These are phyloP conservation scores for Carex kokanica DNA, from an alignment of 176 grass and related monocot genomes.

Conservation along the genomic window DNA sequence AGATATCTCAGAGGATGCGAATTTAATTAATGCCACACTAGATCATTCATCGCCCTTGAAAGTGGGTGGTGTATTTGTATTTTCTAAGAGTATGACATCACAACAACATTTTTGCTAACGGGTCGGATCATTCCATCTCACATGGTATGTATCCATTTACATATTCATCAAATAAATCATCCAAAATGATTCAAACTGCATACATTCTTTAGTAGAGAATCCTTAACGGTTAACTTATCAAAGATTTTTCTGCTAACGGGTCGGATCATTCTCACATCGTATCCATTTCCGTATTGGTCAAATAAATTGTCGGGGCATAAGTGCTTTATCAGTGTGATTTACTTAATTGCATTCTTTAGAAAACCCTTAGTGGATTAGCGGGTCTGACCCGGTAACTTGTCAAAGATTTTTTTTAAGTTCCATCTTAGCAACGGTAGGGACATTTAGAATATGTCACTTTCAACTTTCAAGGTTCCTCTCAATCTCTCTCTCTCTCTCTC, in stretches of 20 bases:
- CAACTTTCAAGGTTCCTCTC: neutral
- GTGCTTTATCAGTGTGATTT: neutral
- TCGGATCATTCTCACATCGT: neutral
- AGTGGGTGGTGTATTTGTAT: neutral
- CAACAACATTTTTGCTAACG: neutral
- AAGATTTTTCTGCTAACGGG: neutral
- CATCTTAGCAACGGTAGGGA: neutral
- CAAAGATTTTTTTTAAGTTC: neutral
- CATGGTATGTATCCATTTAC: neutral
- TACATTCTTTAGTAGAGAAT: neutral
- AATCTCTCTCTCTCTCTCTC: neutral
- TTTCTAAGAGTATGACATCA: conserved; percentile 23
- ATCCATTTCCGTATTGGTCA: neutral
- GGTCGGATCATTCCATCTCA: neutral
- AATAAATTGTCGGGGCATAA: neutral
- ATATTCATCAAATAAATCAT: neutral
- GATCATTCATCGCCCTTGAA: neutral
- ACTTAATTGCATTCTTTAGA: neutral
- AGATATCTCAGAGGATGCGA: too few species aligned
- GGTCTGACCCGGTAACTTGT: neutral
- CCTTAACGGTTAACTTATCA: neutral
- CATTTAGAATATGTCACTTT: conserved; percentile 10
- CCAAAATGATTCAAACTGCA: too few species aligned
- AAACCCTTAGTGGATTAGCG: neutral
- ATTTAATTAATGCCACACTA: neutral